Evolutionary conservation across 1,284 basidiomycete genomes (phyloP).

Genomic region (Inonotus obliquus): DNA sequence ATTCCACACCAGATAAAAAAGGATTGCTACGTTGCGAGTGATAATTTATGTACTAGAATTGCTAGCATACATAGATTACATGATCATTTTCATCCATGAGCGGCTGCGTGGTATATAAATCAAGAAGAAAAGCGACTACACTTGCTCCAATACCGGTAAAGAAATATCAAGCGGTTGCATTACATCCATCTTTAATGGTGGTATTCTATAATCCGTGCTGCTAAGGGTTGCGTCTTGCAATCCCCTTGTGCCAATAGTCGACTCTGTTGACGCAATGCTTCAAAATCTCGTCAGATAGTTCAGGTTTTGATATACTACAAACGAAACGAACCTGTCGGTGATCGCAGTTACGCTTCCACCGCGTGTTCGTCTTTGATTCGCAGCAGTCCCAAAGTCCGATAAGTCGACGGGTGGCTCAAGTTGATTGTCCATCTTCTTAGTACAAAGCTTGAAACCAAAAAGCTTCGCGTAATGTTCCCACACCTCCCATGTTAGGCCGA

Average conservation of each 20-base stretch:
- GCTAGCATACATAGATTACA: no score
- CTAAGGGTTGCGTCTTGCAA: background rate
- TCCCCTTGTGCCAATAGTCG: background rate
- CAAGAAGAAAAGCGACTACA: background rate
- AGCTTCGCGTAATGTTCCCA: constrained; percentile 22
- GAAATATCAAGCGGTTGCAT: background rate
- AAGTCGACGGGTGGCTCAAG: background rate
- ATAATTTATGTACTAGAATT: no score
- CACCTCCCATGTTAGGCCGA: constrained; percentile 43
- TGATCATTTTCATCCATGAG: no score
- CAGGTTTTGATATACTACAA: background rate
- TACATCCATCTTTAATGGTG: background rate
- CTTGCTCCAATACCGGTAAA: background rate
- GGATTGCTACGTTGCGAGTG: no score
- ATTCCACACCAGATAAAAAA: no score
- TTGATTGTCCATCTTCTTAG: background rate
- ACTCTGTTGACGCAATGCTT: background rate
- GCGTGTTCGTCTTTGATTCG: background rate
- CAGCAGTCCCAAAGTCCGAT: background rate
- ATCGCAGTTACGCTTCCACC: background rate
- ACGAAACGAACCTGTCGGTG: background rate
- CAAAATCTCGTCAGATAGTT: background rate
- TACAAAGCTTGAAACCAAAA: background rate
- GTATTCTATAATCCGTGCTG: background rate
- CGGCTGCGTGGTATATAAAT: no score